These are phyloP conservation scores for Apophysomyces trapeziformis DNA, from an alignment of 371 early-diverging fungal genomes.

Conservation along the genomic window DNA sequence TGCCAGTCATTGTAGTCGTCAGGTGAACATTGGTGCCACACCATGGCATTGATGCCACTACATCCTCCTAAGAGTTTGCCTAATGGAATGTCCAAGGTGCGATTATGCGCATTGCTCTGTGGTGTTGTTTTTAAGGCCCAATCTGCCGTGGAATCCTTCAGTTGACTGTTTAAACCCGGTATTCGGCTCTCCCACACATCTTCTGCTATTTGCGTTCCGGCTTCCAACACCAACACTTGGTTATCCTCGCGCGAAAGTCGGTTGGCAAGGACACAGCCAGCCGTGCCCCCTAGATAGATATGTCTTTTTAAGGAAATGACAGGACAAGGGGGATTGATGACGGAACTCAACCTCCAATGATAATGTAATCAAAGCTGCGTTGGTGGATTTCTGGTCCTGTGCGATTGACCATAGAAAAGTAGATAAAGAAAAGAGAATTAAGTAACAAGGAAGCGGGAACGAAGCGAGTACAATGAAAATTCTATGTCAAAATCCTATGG, in stretches of 20 bases:
- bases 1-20: slow-evolving; percentile 32
- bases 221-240: slow-evolving; percentile 27
- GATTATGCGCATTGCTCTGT: slow-evolving; percentile 19
- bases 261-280: slow-evolving; percentile 36
- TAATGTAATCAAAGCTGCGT: slow-evolving; percentile 20
- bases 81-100: slow-evolving; percentile 29
- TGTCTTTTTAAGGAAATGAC: background rate
- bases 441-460: background rate
- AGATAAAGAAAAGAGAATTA: background rate
- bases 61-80: slow-evolving; percentile 47
- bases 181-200: slow-evolving; percentile 16
- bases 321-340: background rate
- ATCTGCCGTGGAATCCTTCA: slow-evolving; percentile 24
- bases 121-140: slow-evolving; percentile 22
- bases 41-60: slow-evolving; percentile 43
- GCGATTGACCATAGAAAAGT: background rate
- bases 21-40: slow-evolving; percentile 41
- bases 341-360: slow-evolving; percentile 19
- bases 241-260: slow-evolving; percentile 19
- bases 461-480: no score
- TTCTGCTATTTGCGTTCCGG: slow-evolving; percentile 21
- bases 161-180: slow-evolving; percentile 22
- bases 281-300: slow-evolving; percentile 28
- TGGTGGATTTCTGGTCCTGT: slow-evolving; percentile 7
- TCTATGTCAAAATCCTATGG: no score